These are phyloP conservation scores for Sporothrix dimorphospora DNA, from an alignment of 2,329 filamentous ascomycete genomes.

Conservation along the genomic window DNA sequence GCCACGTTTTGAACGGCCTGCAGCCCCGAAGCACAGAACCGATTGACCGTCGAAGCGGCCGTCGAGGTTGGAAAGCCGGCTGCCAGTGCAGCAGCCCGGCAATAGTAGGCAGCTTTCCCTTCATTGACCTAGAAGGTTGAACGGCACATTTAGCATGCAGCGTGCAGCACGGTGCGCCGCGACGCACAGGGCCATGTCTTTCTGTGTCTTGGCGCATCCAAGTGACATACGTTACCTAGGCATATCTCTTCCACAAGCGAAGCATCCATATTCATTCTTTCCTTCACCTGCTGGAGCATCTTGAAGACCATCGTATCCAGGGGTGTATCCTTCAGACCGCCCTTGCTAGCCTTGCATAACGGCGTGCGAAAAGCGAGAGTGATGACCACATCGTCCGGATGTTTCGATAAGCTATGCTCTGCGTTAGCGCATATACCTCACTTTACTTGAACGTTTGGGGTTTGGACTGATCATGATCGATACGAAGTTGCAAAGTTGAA, in stretches of 20 bases:
- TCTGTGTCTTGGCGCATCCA: no score
- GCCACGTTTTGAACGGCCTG: conserved; percentile 95
- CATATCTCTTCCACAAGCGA: conserved; percentile 85
- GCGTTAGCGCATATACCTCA: no score
- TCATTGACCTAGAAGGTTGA: conserved; percentile 56
- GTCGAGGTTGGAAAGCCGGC: conserved; percentile 94
- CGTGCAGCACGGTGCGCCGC: background rate
- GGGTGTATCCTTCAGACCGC: conserved; percentile 90
- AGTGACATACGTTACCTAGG: conserved; percentile 84
- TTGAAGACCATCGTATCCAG: conserved; percentile 87
- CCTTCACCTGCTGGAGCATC: conserved; percentile 73
- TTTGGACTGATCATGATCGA: no score
- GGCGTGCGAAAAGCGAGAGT: conserved; percentile 90
- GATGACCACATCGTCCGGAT: conserved; percentile 95
- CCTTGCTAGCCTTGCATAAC: conserved; percentile 84
- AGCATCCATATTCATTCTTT: conserved; percentile 77
- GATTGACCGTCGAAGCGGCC: conserved; percentile 79
- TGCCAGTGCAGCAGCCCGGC: conserved; percentile 83
- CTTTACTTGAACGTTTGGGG: no score
- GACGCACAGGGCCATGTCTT: no score
- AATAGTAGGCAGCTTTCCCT: conserved; percentile 84
- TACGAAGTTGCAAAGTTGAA: no score
- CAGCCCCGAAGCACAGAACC: conserved; percentile 95
- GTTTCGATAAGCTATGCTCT: no score
- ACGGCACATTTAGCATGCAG: background rate